Conservation (phyloP, 768 basidiomycete genomes). For the Ramaria sp. region DNA sequence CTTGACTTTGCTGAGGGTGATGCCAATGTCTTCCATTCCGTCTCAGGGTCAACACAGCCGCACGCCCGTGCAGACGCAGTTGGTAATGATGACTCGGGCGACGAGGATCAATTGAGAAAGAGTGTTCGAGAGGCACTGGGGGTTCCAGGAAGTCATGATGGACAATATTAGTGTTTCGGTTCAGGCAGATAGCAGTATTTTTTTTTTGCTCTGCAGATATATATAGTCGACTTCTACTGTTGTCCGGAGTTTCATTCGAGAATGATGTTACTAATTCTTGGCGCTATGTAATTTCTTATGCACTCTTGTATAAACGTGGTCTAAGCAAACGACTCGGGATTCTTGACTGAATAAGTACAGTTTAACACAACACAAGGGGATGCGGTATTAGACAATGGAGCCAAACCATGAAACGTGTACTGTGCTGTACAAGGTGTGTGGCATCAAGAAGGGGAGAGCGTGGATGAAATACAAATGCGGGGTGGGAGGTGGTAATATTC, state of each 20-base stretch:
- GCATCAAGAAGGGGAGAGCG: conserved; percentile 7
- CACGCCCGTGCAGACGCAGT: conserved; percentile 39
- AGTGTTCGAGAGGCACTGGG: conserved; percentile 78
- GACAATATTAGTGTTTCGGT: neutral
- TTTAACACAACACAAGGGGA: conserved; percentile 10
- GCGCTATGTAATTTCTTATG: too few relatives aligned
- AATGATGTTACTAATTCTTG: neutral
- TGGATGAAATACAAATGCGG: conserved; percentile 7
- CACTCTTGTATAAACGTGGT: neutral
- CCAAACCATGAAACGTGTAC: conserved; percentile 10
- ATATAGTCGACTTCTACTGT: neutral
- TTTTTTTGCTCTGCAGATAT: neutral
- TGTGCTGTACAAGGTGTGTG: conserved; percentile 9
- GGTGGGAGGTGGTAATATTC: conserved; percentile 5
- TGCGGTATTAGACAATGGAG: conserved; percentile 11
- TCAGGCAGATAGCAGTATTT: neutral
- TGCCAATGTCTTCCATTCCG: conserved; percentile 38
- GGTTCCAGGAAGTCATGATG: conserved; percentile 26
- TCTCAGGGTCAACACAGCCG: conserved; percentile 43
- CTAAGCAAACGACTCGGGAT: conserved; percentile 10
- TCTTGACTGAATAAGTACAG: conserved; percentile 9
- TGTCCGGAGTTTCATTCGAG: too few relatives aligned
- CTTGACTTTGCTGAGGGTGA: conserved; percentile 80
- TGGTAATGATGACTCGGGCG: conserved; percentile 49
- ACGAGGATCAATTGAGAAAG: conserved; percentile 43